phyloP scores from a whole-genome alignment of 192 early-diverging fungal genomes.

The Coemansia pectinata region DNA sequence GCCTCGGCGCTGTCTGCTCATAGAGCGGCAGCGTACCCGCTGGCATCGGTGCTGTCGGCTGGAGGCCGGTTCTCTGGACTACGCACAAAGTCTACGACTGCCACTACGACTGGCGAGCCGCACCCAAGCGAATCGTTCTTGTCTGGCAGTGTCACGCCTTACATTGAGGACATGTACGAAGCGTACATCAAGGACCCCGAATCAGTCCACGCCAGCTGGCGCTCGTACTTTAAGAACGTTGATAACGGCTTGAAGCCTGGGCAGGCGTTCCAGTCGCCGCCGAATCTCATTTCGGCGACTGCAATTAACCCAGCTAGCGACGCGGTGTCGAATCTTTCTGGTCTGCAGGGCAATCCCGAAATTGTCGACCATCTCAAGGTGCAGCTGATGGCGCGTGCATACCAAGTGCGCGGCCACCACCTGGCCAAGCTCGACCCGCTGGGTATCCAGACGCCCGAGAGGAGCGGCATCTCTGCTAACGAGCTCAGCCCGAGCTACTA shows the following conservation, averaged over 20 bases:
- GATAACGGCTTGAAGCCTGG: conserved; percentile 62
- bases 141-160: conserved; percentile 79
- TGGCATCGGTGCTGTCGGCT: conserved; percentile 19
- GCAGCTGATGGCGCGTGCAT: conserved; percentile 93
- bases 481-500: conserved; percentile 89
- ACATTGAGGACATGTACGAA: conserved; percentile 95
- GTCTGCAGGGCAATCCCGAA: conserved; percentile 62
- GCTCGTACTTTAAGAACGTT: conserved; percentile 90
- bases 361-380: conserved; percentile 98
- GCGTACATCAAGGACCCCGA: conserved; percentile 89
- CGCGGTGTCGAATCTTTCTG: conserved; percentile 47
- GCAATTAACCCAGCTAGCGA: conserved; percentile 62
- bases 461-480: conserved; percentile 59
- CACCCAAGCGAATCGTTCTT: conserved; percentile 80
- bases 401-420: conserved; percentile 95
- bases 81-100: conserved; percentile 41
- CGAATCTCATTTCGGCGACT: conserved; percentile 71
- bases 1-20: conserved; percentile 21
- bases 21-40: conserved; percentile 10
- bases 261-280: conserved; percentile 80
- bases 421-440: conserved; percentile 95
- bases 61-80: conserved; percentile 9
- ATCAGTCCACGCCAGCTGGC: conserved; percentile 95
- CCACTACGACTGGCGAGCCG: conserved; percentile 26
- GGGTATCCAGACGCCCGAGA: conserved; percentile 71